Base-by-base conservation (phyloP, 176 grass and related monocot genomes). In the Zoysia pacifica region DNA sequence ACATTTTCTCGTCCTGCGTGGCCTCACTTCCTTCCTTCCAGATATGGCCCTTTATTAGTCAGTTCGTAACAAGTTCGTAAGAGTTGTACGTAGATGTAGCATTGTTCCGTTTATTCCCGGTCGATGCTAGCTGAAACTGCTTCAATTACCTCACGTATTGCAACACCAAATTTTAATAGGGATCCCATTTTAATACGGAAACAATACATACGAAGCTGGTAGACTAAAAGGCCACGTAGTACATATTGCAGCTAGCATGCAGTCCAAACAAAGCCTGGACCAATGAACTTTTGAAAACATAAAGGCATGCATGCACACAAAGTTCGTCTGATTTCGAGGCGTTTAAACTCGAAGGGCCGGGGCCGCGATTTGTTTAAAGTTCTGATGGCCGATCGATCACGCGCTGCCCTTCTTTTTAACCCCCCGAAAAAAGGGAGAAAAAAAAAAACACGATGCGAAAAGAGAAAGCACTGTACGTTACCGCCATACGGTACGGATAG, bases 321-420 rank as follows among this genome's bases (percentile, higher is more conserved):
- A 71, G 69, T 11, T 71, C 28, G 37, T 14, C 47, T 71, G 35
- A 50, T 71, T 71, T 51, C 51, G 47, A 71, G 69, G 69, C 47
- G 47, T 37, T 14, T 50, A 71, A 71, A 51, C 47, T 71, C 48
- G 20, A 48, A 10, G 1, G 46, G 46, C 28, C 28, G 28, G 28
- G 28, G 28, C 28, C 28, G 28, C 28, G 28, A 28, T 28, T 28
- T 28, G 28, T 7, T 70, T 70, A 50, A 70, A 70, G 46, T n/a
- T 70, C 45, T 70, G 45, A 70, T 48, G 9, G n/a, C 67, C 45
- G 67, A 70, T 70, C 67, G 67, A 70, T 48, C 67, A 70, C 44
- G 67, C 67, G 67, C 67, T 35, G 67, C 67, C 49, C 67, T 70
- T 70, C 67, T 35, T 70, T 70, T 70, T 48, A 70, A 70, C 9